Percentiles rank a stretch among this genome's conserved stretches.
Conservation (phyloP, 257 asterid genomes). For the Galeopsis tetrahit region DNA sequence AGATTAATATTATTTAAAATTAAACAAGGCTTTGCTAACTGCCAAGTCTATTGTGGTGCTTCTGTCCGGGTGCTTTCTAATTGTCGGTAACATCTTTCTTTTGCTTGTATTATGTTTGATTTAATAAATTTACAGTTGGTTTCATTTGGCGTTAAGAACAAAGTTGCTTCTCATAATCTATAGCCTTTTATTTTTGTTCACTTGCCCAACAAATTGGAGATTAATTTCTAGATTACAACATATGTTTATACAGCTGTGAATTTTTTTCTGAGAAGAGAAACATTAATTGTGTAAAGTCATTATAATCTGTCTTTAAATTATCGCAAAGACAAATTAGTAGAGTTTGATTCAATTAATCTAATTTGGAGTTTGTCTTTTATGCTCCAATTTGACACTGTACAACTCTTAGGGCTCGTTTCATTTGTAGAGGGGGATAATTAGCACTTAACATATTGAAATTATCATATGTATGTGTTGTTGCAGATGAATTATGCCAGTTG, state of each 20-base stretch:
- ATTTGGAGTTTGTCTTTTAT: background rate
- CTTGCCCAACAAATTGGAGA: background rate
- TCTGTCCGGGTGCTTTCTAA: constrained; percentile 60
- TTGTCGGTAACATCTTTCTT: constrained; percentile 45
- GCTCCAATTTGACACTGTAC: constrained; percentile 13
- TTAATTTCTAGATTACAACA: too few relatives aligned
- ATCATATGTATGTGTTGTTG: constrained; percentile 24
- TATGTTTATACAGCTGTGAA: too few relatives aligned
- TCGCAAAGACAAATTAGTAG: background rate
- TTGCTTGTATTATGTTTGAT: constrained; percentile 19
- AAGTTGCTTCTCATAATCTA: background rate
- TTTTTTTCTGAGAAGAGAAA: background rate
- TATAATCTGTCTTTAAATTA: background rate
- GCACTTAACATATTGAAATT: constrained; percentile 12
- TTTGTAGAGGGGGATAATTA: too few relatives aligned
- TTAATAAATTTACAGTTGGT: background rate
- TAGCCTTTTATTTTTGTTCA: background rate
- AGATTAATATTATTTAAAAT: too few relatives aligned
- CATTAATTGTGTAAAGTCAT: too few relatives aligned
- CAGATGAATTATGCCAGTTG: constrained; percentile 77
- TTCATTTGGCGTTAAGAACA: background rate
- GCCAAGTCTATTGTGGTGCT: constrained; percentile 62
- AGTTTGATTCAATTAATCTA: background rate
- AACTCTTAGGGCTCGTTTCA: too few relatives aligned
- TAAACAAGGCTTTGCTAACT: too few relatives aligned